These are phyloP conservation scores for Wickerhamiella siamensis DNA, from an alignment of 805 yeast species.

Conservation along the genomic window DNA sequence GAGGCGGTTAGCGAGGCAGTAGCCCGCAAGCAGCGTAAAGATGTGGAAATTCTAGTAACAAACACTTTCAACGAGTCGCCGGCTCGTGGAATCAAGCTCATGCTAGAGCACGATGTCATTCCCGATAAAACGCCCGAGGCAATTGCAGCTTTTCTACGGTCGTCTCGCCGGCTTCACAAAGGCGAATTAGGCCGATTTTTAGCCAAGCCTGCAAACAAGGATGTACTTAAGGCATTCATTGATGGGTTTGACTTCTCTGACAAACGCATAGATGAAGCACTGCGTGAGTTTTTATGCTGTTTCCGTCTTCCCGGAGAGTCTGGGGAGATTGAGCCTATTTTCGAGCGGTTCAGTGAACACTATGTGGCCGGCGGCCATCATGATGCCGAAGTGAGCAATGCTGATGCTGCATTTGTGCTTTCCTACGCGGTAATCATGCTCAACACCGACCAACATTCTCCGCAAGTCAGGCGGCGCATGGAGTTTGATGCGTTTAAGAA, in stretches of 20 bases:
- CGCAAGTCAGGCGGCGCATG: constrained; percentile 87
- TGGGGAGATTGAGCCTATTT: constrained; percentile 85
- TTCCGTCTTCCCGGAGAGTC: constrained; percentile 96
- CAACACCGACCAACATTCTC: constrained; percentile 87
- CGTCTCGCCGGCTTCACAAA: constrained; percentile 74
- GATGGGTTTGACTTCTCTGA: constrained; percentile 58
- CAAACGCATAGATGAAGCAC: constrained; percentile 83
- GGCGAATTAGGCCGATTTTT: constrained; percentile 74
- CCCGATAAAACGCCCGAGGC: constrained; percentile 33
- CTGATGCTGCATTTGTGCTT: constrained; percentile 77
- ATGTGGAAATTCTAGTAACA: constrained; percentile 63
- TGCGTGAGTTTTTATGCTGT: constrained; percentile 63
- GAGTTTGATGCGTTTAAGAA: constrained; percentile 64
- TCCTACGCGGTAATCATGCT: constrained; percentile 88
- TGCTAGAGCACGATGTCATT: constrained; percentile 56
- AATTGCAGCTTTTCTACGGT: constrained; percentile 62
- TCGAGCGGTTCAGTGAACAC: constrained; percentile 71
- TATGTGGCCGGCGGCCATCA: constrained; percentile 53
- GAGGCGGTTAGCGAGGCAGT: constrained; percentile 9
- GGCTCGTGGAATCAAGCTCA: constrained; percentile 50
- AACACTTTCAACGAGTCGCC: constrained; percentile 67
- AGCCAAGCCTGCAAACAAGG: constrained; percentile 57
- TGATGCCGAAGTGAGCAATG: constrained; percentile 34
- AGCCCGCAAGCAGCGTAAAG: constrained; percentile 32
- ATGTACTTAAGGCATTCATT: constrained; percentile 50